Base-by-base conservation (phyloP, 148 eudicot species). In the Silene latifolia region DNA sequence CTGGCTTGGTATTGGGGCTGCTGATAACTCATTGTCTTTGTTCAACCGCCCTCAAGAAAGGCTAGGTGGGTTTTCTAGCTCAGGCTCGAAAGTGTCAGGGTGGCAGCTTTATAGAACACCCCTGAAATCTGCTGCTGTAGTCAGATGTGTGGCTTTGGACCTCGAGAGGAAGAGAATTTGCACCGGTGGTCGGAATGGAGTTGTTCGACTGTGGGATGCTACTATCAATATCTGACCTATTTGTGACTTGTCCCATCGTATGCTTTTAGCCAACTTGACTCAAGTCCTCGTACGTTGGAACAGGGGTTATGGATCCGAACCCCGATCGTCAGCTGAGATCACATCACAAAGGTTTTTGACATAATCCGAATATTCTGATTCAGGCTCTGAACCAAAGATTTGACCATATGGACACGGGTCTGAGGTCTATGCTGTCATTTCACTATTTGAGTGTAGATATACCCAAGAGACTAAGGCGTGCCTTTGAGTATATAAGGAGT, bases 91-190 rank as follows among this genome's bases (percentile, higher is more conserved):
- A 84, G 85, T 85, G 67, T 80, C 87, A 20, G 93, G 92, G 60
- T 95, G 99, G 99, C 99, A 95, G 84, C 97, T 95, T 73, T 95
- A 95, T 76, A 80, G 99, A 80, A 95, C 96, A 59, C 99, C 99
- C 11, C 96, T 87, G 80, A 92, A 85, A 76, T 82, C 99, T 63
- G 88, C 87, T 75, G 97, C 97, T 18, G 87, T 92, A 82, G 99
- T 93, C 20, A 82, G 97, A 83, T 95, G 97, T 58, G 89, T 89
- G 79, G 86, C 91, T 39, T 84, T 89, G 1, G 98, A 95, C 71
- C 91, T 95, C 58, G 98, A 95, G 82, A 87, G 98, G 82, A 95
- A 95, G 87, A 90, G 98, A 86, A 90, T 95, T 14, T 95, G 97
- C 77, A 89, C 88, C 20, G 98, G 98, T 64, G 98, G 98, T 11